Conservation (phyloP, 306 rosid species). For the Canavalia gladiata region DNA sequence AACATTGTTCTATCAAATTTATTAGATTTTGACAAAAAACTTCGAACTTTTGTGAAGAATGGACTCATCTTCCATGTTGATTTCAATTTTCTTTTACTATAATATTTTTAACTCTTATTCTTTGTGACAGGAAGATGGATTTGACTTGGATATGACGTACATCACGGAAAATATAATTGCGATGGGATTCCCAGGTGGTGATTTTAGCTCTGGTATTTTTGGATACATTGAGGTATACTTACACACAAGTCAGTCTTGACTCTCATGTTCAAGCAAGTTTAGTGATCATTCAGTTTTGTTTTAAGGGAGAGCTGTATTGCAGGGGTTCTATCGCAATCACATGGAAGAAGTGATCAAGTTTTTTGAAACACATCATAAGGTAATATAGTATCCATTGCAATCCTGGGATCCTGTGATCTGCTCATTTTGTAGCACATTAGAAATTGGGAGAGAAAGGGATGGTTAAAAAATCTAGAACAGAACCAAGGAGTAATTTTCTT, state of each 20-base stretch:
- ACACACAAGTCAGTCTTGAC: constrained; percentile 17
- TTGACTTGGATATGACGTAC: constrained; percentile 92
- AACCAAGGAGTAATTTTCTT: constrained; percentile 21
- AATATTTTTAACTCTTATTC: constrained; percentile 26
- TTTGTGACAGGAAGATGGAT: constrained; percentile 78
- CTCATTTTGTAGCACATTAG: background rate
- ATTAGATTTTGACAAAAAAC: constrained; percentile 36
- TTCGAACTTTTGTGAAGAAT: constrained; percentile 28
- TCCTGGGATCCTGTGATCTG: constrained; percentile 25
- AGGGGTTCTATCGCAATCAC: constrained; percentile 97
- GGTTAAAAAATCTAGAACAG: constrained; percentile 22
- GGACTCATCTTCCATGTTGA: constrained; percentile 20
- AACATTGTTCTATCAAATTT: constrained; percentile 33
- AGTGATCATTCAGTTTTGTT: constrained; percentile 43
- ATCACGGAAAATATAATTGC: constrained; percentile 91
- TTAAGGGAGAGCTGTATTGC: constrained; percentile 56
- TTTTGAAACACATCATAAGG: constrained; percentile 91
- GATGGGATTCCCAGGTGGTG: constrained; percentile 98
- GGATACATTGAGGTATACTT: constrained; percentile 86
- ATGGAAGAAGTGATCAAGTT: constrained; percentile 94
- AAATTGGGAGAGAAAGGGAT: background rate
- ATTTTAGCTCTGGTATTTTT: constrained; percentile 85
- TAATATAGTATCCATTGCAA: constrained; percentile 46
- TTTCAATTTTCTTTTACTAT: constrained; percentile 24
- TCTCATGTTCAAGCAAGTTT: constrained; percentile 45